Evolutionary conservation across 2,329 filamentous ascomycete genomes (phyloP).

Genomic region (Aspergillus chevalieri): DNA sequence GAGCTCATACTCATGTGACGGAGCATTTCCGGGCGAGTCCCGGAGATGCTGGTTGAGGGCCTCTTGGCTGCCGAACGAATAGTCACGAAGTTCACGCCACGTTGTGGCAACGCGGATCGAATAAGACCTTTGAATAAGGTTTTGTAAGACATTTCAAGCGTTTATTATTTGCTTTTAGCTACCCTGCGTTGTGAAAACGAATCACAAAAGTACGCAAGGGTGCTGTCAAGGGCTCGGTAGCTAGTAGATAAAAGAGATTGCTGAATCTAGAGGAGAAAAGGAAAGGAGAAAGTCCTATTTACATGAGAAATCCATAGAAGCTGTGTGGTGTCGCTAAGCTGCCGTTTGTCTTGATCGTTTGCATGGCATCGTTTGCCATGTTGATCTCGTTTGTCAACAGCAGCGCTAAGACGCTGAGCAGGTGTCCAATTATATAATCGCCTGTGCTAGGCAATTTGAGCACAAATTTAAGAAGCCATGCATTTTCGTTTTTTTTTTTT

Average conservation of each 20-base stretch:
- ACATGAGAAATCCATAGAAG: too few species aligned
- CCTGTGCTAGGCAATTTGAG: not conserved
- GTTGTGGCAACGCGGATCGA: not conserved
- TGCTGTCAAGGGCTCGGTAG: not conserved
- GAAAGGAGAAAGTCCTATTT: too few species aligned
- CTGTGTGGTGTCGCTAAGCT: too few species aligned
- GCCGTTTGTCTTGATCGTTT: too few species aligned
- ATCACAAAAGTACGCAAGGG: not conserved
- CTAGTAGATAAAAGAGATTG: too few species aligned
- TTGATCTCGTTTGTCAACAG: too few species aligned
- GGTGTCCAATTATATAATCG: not conserved
- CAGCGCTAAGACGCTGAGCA: too few species aligned
- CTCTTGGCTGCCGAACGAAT: not conserved
- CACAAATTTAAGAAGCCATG: not conserved
- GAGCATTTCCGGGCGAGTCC: not conserved
- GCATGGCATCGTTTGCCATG: too few species aligned
- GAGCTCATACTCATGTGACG: not conserved
- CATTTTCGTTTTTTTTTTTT: not conserved
- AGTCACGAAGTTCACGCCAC: not conserved
- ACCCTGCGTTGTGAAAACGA: not conserved
- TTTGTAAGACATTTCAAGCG: not conserved
- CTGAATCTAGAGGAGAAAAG: too few species aligned
- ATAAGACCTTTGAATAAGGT: not conserved
- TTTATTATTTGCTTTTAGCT: not conserved
- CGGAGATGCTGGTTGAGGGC: not conserved